Evolutionary conservation across 257 asterid species (phyloP).

Genomic region (Solanum tarapatanum): DNA sequence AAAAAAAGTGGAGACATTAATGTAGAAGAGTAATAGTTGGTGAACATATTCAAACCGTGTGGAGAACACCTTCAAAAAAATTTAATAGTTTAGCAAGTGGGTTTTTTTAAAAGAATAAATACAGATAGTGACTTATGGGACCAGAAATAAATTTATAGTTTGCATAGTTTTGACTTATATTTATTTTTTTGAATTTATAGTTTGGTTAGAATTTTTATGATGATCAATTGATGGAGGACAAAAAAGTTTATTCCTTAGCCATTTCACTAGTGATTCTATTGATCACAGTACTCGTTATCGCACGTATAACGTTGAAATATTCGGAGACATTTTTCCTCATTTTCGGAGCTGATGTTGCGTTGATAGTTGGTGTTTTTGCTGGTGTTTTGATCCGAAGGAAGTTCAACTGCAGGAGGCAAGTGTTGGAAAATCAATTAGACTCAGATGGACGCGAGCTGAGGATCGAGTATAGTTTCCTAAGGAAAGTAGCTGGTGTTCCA

Average conservation of each 20-base stretch:
- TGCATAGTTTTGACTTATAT: not conserved
- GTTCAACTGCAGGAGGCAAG: constrained; percentile 21
- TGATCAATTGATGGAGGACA: constrained; percentile 40
- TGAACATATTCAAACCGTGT: not conserved
- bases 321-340: constrained; percentile 43
- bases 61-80: not conserved
- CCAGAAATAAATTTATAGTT: not conserved
- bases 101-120: not conserved
- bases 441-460: constrained; percentile 64
- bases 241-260: constrained; percentile 32
- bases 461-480: constrained; percentile 65
- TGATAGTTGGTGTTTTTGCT: constrained; percentile 30
- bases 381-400: constrained; percentile 23
- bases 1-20: not conserved
- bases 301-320: constrained; percentile 32
- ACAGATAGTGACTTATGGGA: not conserved
- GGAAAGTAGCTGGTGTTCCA: constrained; percentile 78
- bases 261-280: constrained; percentile 16
- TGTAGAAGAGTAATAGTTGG: not conserved
- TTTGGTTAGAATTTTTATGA: not conserved
- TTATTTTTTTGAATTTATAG: not conserved
- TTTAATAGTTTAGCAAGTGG: not conserved
- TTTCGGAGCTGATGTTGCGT: constrained; percentile 48
- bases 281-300: constrained; percentile 22
- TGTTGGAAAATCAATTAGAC: constrained; percentile 31